Percentiles rank a stretch among this genome's conserved stretches.
These are phyloP conservation scores for Spergularia azorica DNA, from an alignment of 179 eudicot genomes.

Conservation along the genomic window DNA sequence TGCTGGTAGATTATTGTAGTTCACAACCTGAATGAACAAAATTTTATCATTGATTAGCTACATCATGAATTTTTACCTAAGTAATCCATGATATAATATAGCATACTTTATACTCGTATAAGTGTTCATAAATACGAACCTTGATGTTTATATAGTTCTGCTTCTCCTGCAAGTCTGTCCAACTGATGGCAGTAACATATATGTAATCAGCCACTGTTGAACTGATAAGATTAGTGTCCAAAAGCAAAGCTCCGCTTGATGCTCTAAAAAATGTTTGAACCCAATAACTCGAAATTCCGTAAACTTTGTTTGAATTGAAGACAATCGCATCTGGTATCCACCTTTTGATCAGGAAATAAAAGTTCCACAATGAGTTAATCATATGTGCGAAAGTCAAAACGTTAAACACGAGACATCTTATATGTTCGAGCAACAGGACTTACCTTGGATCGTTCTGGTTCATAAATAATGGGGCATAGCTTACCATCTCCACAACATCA, in stretches of 20 bases:
- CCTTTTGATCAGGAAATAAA: background rate
- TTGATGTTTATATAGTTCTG: slow-evolving; percentile 33
- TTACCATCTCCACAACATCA: slow-evolving; percentile 79
- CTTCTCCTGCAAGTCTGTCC: slow-evolving; percentile 18
- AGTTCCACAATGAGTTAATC: background rate
- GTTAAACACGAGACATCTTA: too few species aligned
- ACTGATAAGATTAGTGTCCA: slow-evolving; percentile 18
- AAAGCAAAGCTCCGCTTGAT: slow-evolving; percentile 41
- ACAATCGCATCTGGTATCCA: slow-evolving; percentile 44
- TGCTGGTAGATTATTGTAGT: slow-evolving; percentile 17
- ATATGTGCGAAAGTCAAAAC: background rate
- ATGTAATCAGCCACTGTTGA: slow-evolving; percentile 9
- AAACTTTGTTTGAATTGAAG: slow-evolving; percentile 33
- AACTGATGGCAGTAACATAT: slow-evolving; percentile 36
- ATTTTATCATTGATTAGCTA: background rate
- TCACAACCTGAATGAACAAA: slow-evolving; percentile 31
- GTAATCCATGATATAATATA: background rate
- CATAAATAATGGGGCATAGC: slow-evolving; percentile 81
- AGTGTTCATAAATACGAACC: slow-evolving; percentile 19
- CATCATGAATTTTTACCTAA: background rate
- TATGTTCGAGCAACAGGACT: background rate
- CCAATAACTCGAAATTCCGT: slow-evolving; percentile 46
- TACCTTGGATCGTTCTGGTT: slow-evolving; percentile 59
- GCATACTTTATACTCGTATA: too few species aligned
- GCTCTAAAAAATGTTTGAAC: slow-evolving; percentile 44